Base-by-base conservation (phyloP, 2,329 filamentous ascomycete genomes). In the Dactylellina leptospora region DNA sequence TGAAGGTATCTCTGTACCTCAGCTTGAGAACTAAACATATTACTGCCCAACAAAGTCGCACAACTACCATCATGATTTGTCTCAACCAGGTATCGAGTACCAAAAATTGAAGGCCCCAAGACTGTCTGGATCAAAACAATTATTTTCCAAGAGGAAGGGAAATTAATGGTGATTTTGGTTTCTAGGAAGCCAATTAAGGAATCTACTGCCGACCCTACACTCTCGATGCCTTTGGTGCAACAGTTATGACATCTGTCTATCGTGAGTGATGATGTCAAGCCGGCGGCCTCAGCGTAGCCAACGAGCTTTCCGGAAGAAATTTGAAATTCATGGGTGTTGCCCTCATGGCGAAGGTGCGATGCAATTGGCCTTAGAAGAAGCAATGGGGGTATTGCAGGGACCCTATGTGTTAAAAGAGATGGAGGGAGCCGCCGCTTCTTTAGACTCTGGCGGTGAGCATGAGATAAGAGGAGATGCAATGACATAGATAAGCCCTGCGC, bases 401-500 rank as follows among this genome's bases (percentile, higher is more conserved):
- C 84, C 55, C 82, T 82, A 13, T 82, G 81, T 8, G 82, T 81
- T 69, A 87, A 77, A 4, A 88, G 85, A 5, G 82, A 81, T 6
- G 88, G 88, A 1, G 87, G 82, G 27, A 88, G 85, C 0, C 88
- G 89, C 59, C 92, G 86, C 44, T 85, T 85, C 38, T 87, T 82
- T 71, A 91, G 85, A 74, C 89, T 92, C 77, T 90, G 86, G 8
- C 89, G 86, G 78, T 97, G 93, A 1, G 90, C 87, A 74, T 93
- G 88, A 51, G 85, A 86, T 5, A 97, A 86, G 1, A 97, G 83
- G 20, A 97, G 84, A 40, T 91, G 88, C 2, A 96, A 83, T 0
- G 86, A 84, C 53, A 90, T 82, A 1, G 86, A 85, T 25, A 92
- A 82, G 4, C 84, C 83, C 77, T 92, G 85, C 1, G 92, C 90